Evolutionary conservation across 1,284 basidiomycete species (phyloP).

Genomic region (Neonothopanus nambi): DNA sequence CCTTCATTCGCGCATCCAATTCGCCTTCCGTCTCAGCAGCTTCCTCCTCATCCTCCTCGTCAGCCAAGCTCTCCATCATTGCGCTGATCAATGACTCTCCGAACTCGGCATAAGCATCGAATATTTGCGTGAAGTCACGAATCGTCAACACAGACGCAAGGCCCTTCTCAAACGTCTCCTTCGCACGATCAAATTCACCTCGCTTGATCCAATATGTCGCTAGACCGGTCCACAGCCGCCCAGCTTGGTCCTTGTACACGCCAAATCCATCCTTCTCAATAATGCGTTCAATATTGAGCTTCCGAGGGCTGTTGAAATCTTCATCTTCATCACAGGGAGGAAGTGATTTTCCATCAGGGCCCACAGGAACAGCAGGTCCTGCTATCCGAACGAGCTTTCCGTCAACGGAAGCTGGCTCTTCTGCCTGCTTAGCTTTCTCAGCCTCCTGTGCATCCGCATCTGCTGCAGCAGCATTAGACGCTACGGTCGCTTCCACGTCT

Average conservation of each 20-base stretch:
- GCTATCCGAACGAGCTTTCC: constrained; percentile 75
- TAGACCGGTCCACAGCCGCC: constrained; percentile 92
- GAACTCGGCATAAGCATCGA: constrained; percentile 96
- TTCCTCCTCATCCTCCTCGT: constrained; percentile 70
- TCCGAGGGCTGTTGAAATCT: constrained; percentile 71
- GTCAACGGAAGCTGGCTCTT: constrained; percentile 50
- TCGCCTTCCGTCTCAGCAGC: constrained; percentile 82
- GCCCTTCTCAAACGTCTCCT: constrained; percentile 86
- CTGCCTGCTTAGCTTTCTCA: constrained; percentile 31
- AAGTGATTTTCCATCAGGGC: constrained; percentile 47
- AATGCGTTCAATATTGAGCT: constrained; percentile 86
- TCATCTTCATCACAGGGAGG: constrained; percentile 77
- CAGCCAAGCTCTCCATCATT: constrained; percentile 86
- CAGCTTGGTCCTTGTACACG: constrained; percentile 95
- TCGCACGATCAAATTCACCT: constrained; percentile 90
- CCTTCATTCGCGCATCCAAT: constrained; percentile 87
- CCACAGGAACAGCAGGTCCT: constrained; percentile 65
- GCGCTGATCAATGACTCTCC: constrained; percentile 89
- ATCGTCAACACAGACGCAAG: constrained; percentile 88
- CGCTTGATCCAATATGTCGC: constrained; percentile 99
- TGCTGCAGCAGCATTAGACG: constrained; percentile 48
- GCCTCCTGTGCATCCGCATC: constrained; percentile 46
- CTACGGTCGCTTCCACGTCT: constrained; percentile 73
- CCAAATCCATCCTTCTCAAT: constrained; percentile 84
- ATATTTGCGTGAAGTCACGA: constrained; percentile 97